These are phyloP conservation scores for Pistacia atlantica DNA, from an alignment of 345 rosid species.

Conservation along the genomic window DNA sequence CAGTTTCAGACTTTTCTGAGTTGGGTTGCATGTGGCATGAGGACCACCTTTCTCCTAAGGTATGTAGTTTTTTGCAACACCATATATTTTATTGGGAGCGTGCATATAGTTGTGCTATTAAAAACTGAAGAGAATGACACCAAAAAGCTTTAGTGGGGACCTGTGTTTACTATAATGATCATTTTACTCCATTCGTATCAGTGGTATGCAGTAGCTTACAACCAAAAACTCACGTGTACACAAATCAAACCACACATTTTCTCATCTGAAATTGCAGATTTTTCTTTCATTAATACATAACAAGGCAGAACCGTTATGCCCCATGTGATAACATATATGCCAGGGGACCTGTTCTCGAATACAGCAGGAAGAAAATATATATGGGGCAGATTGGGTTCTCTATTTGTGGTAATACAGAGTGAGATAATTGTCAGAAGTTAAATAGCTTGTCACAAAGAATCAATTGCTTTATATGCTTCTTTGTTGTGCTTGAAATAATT, in stretches of 20 bases:
- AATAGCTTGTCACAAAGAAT: not conserved
- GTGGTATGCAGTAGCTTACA: not conserved
- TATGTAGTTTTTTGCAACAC: not conserved
- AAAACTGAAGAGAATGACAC: not conserved
- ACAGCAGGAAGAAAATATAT: not conserved
- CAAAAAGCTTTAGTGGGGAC: not conserved
- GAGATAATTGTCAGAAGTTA: not conserved
- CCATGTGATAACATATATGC: not conserved
- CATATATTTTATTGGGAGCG: not conserved
- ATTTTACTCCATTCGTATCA: not conserved
- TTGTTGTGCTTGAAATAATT: not conserved
- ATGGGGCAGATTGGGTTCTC: not conserved
- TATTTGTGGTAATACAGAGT: not conserved
- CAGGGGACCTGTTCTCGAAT: not conserved
- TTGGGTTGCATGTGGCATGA: not conserved
- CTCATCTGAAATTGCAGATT: not conserved
- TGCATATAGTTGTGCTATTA: not conserved
- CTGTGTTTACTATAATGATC: not conserved
- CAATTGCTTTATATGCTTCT: not conserved
- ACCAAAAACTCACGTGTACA: not conserved
- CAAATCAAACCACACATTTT: not conserved
- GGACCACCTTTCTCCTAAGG: not conserved
- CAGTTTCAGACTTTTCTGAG: not conserved
- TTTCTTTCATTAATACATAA: not conserved
- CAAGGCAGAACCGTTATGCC: not conserved